Percentiles rank a stretch among this genome's conserved stretches.
phyloP scores from a whole-genome alignment of 2,329 filamentous ascomycete species.

The Fusarium sp. region DNA sequence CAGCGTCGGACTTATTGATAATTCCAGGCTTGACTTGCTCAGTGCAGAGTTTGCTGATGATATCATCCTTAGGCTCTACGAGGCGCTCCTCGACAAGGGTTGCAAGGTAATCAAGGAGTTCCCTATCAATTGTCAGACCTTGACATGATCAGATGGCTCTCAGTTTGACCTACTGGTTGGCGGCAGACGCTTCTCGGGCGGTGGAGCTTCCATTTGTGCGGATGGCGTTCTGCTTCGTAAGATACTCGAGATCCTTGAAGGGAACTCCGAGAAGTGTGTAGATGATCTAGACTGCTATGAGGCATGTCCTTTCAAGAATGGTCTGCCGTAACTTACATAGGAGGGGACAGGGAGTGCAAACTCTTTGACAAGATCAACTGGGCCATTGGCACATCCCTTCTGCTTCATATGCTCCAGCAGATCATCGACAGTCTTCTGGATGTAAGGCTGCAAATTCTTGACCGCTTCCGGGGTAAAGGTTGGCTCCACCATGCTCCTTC shows the following conservation, averaged over 20 bases:
- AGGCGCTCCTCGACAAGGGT: slow-evolving; percentile 52
- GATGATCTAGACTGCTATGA: slow-evolving; percentile 49
- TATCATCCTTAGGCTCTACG: slow-evolving; percentile 52
- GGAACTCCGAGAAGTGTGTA: slow-evolving; percentile 60
- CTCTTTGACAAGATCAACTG: slow-evolving; percentile 56
- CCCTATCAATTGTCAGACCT: slow-evolving; percentile 33
- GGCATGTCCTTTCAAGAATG: rapidly evolving
- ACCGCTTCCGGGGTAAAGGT: slow-evolving; percentile 52
- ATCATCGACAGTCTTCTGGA: slow-evolving; percentile 55
- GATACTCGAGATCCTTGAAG: slow-evolving; percentile 54
- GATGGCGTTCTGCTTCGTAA: slow-evolving; percentile 56
- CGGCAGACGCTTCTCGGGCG: slow-evolving; percentile 54
- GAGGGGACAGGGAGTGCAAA: slow-evolving; percentile 58
- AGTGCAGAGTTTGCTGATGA: slow-evolving; percentile 55
- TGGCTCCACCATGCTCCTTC: slow-evolving; percentile 55
- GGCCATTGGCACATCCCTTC: slow-evolving; percentile 45
- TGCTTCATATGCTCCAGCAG: slow-evolving; percentile 51
- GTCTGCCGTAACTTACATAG: slow-evolving; percentile 45
- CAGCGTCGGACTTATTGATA: slow-evolving; percentile 50
- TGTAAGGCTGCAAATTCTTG: slow-evolving; percentile 52
- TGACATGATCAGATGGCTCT: rapidly evolving
- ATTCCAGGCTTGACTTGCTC: slow-evolving; percentile 52
- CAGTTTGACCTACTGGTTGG: slow-evolving; percentile 48
- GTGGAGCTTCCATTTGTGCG: slow-evolving; percentile 57
- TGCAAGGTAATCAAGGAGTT: slow-evolving; percentile 55